These are phyloP conservation scores for Myxozyma monticola DNA, from an alignment of 805 yeast species.

Conservation along the genomic window DNA sequence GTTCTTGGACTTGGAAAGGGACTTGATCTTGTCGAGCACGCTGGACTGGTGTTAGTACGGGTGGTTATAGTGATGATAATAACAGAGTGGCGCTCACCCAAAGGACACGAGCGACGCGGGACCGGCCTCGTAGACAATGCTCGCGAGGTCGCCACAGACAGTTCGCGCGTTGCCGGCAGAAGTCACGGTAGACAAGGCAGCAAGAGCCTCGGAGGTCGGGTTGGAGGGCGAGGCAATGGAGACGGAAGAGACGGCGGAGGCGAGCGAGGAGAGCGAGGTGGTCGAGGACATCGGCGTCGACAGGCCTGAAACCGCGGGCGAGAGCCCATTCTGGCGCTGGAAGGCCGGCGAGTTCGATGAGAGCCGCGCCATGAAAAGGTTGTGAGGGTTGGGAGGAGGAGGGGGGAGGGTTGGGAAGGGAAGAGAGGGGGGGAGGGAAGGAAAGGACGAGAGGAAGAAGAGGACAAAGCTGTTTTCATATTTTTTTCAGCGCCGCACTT, in stretches of 20 bases:
- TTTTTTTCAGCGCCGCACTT: conserved; percentile 15
- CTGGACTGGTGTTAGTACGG: conserved; percentile 30
- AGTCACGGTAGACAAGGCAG: conserved; percentile 51
- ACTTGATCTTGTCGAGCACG: conserved; percentile 58
- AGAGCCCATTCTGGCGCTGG: conserved; percentile 3
- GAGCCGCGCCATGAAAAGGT: conserved; percentile 13
- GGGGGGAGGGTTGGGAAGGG: background rate
- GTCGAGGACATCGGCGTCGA: conserved; percentile 38
- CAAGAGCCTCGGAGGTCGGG: conserved; percentile 64
- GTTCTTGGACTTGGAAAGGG: conserved; percentile 72
- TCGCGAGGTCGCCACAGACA: conserved; percentile 56
- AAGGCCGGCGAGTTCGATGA: conserved; percentile 17
- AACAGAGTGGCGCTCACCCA: conserved; percentile 9
- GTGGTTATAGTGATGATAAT: background rate
- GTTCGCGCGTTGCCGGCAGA: conserved; percentile 56
- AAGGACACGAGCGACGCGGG: conserved; percentile 49
- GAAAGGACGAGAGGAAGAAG: background rate
- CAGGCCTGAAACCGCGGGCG: conserved; percentile 26
- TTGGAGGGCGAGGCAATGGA: conserved; percentile 53
- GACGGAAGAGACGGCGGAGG: conserved; percentile 52
- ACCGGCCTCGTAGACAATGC: conserved; percentile 49
- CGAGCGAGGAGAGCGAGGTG: conserved; percentile 58
- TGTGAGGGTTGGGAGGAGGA: background rate
- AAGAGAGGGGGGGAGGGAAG: background rate
- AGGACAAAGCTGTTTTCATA: conserved; percentile 1